Evolutionary conservation across 495 filamentous ascomycete species (phyloP).

Genomic region (Hypoxylon cercidicola): DNA sequence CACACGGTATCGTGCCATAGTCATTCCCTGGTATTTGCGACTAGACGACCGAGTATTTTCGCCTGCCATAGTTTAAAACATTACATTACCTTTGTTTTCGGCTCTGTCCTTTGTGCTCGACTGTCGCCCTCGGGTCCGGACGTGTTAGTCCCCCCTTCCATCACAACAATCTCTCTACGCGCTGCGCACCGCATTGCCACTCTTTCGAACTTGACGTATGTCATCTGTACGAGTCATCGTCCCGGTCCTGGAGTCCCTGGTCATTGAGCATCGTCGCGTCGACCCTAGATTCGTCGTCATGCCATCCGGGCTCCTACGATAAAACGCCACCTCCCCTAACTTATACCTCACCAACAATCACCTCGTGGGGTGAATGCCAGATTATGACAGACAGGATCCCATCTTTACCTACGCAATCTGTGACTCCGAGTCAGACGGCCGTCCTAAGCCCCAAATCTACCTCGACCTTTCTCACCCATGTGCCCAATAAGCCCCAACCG

Average conservation of each 20-base stretch:
- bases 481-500: conserved; percentile 59
- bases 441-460: conserved; percentile 62
- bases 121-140: conserved; percentile 36
- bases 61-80: conserved; percentile 24
- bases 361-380: conserved; percentile 69
- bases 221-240: conserved; percentile 8
- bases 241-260: conserved; percentile 25
- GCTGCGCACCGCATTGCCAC: conserved; percentile 23
- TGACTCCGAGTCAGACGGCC: conserved; percentile 60
- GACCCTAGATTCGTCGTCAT: conserved; percentile 62
- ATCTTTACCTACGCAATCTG: conserved; percentile 67
- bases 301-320: conserved; percentile 65
- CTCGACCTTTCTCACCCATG: conserved; percentile 63
- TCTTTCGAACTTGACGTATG: conserved; percentile 30
- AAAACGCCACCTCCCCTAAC: conserved; percentile 49
- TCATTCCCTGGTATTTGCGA: conserved; percentile 15
- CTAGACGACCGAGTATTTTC: conserved; percentile 26
- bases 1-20: conserved; percentile 28
- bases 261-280: conserved; percentile 48
- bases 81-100: conserved; percentile 42
- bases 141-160: conserved; percentile 32
- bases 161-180: conserved; percentile 23
- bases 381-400: conserved; percentile 95
- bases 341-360: conserved; percentile 53
- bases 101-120: conserved; percentile 38